Evolutionary conservation across 352 stramenopile species (phyloP).

Genomic region (Lagenidium giganteum): DNA sequence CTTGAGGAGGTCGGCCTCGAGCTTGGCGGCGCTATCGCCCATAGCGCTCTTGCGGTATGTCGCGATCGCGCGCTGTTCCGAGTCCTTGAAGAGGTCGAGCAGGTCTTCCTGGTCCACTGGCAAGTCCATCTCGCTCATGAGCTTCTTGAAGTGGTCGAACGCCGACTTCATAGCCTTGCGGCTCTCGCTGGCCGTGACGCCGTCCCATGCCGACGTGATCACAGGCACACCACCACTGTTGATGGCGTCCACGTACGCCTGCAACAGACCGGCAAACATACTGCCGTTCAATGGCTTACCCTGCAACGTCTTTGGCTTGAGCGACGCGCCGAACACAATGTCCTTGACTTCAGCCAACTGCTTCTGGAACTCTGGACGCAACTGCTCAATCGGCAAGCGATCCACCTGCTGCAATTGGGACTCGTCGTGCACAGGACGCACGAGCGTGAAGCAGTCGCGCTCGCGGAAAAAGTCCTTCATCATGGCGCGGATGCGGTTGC

Average conservation of each 20-base stretch:
- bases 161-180: constrained; percentile 63
- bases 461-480: constrained; percentile 85
- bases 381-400: constrained; percentile 46
- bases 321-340: constrained; percentile 61
- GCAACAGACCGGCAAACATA: constrained; percentile 81
- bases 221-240: constrained; percentile 86
- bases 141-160: constrained; percentile 60
- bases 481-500: constrained; percentile 75
- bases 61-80: constrained; percentile 40
- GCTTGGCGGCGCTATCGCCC: constrained; percentile 57
- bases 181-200: constrained; percentile 75
- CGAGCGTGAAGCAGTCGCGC: constrained; percentile 75
- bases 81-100: constrained; percentile 41
- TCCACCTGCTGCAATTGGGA: constrained; percentile 73
- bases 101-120: constrained; percentile 73
- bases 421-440: constrained; percentile 81
- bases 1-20: constrained; percentile 55
- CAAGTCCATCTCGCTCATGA: constrained; percentile 48
- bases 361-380: constrained; percentile 74
- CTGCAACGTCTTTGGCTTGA: constrained; percentile 81
- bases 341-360: constrained; percentile 62
- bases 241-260: constrained; percentile 80
- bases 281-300: constrained; percentile 74
- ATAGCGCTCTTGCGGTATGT: constrained; percentile 64
- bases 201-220: constrained; percentile 85